A percentile compares a stretch with the other conserved stretches of the same genome.
These are phyloP conservation scores for Clarireedia paspali DNA, from an alignment of 2,329 filamentous ascomycete species.

Conservation along the genomic window DNA sequence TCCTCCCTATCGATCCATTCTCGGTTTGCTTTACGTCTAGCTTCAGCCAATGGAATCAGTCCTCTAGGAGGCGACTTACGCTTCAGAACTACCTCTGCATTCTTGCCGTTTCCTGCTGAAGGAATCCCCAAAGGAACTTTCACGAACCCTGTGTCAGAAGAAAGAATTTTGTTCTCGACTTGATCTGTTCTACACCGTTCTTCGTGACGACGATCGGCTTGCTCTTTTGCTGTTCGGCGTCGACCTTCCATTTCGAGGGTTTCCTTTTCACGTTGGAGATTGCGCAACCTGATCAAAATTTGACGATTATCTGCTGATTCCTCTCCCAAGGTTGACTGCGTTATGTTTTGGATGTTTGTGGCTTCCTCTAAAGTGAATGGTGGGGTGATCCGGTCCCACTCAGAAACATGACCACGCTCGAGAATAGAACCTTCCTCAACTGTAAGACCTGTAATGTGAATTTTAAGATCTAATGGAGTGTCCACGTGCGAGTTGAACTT, in stretches of 20 bases:
- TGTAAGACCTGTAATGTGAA: slow-evolving; percentile 2
- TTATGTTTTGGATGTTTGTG: too few relatives aligned
- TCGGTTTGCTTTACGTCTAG: background rate
- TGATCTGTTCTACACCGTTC: background rate
- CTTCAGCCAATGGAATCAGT: background rate
- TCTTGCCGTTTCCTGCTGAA: background rate
- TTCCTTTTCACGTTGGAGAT: slow-evolving; percentile 1
- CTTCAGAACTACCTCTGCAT: background rate
- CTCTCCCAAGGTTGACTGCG: background rate
- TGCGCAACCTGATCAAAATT: background rate
- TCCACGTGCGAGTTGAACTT: background rate
- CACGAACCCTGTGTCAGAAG: background rate
- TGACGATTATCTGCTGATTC: background rate
- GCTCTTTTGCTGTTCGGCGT: slow-evolving; percentile 2
- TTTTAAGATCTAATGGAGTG: background rate
- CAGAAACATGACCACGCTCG: background rate
- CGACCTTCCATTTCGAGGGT: slow-evolving; percentile 4
- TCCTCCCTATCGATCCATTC: background rate
- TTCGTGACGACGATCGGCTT: background rate
- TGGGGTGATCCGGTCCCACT: too few relatives aligned
- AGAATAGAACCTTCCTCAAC: background rate
- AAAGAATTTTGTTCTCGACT: background rate
- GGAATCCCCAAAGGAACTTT: background rate
- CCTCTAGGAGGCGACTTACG: background rate
- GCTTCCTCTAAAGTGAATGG: background rate